Percentiles rank a stretch among this genome's conserved stretches.
Conservation (phyloP, 345 rosid genomes). For the Euphorbia pulcherrima region DNA sequence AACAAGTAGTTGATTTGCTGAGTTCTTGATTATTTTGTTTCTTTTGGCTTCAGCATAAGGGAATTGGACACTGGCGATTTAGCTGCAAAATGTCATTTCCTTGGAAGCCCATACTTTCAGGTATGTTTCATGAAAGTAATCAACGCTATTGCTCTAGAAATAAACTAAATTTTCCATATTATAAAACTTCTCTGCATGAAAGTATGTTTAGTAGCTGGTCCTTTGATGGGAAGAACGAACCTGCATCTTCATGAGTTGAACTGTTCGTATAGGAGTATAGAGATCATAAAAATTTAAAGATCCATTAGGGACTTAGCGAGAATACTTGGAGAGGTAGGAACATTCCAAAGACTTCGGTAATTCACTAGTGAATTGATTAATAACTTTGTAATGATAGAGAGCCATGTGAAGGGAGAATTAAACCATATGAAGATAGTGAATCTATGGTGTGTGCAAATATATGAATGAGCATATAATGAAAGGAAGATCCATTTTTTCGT, state of each 20-base stretch:
- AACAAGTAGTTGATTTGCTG: background rate
- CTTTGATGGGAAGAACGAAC: background rate
- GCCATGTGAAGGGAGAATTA: background rate
- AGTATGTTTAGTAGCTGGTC: background rate
- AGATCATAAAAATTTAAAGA: too few relatives aligned
- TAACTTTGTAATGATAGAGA: background rate
- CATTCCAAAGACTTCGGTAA: background rate
- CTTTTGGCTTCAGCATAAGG: slow-evolving; percentile 58
- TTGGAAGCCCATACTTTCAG: slow-evolving; percentile 96
- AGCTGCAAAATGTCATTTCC: slow-evolving; percentile 91
- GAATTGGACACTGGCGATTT: slow-evolving; percentile 88
- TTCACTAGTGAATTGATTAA: background rate
- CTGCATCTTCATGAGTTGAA: background rate
- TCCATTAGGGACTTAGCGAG: too few relatives aligned
- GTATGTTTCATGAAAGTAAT: slow-evolving; percentile 29
- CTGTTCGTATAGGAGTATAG: too few relatives aligned
- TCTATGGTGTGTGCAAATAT: background rate
- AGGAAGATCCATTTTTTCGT: background rate
- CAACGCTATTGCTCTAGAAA: background rate
- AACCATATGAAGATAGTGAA: background rate
- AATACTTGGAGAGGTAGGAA: too few relatives aligned
- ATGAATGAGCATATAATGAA: background rate
- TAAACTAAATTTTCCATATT: background rate
- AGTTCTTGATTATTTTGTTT: background rate
- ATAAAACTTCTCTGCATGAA: background rate